Evolutionary conservation across 352 stramenopile species (phyloP).

Genomic region (Globisporangium cystogenes): DNA sequence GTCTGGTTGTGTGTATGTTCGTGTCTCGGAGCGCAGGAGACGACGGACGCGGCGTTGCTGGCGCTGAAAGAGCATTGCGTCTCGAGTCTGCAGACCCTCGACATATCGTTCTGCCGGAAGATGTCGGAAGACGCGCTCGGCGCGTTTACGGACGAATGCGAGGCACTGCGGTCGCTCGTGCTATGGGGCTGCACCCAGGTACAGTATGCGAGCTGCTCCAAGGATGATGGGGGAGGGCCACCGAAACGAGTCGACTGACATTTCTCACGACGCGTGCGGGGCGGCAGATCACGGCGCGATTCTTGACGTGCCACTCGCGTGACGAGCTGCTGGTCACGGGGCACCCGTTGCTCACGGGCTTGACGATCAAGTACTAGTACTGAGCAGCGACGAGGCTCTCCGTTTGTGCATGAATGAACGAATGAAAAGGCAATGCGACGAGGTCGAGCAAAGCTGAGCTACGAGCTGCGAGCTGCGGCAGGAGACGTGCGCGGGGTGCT

Average conservation of each 20-base stretch:
- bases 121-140: slow-evolving; percentile 66
- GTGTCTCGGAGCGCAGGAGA: slow-evolving; percentile 27
- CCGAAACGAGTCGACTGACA: background rate
- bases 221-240: background rate
- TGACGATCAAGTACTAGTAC: slow-evolving; percentile 59
- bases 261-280: background rate
- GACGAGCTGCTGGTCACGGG: slow-evolving; percentile 60
- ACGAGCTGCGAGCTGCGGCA: too few species aligned
- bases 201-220: slow-evolving; percentile 5
- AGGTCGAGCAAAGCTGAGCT: too few species aligned
- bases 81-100: slow-evolving; percentile 34
- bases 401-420: too few species aligned
- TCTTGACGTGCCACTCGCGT: slow-evolving; percentile 59
- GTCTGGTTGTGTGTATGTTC: slow-evolving; percentile 3
- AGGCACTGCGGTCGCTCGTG: slow-evolving; percentile 40
- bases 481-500: background rate
- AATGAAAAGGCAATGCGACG: background rate
- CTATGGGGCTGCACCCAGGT: slow-evolving; percentile 79
- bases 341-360: slow-evolving; percentile 63
- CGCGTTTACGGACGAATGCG: slow-evolving; percentile 40
- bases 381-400: too few species aligned
- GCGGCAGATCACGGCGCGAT: slow-evolving; percentile 57
- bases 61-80: slow-evolving; percentile 45
- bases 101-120: slow-evolving; percentile 76
- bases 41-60: slow-evolving; percentile 43